phyloP scores from a whole-genome alignment of 176 grass and related monocot species.

The Rhipidocladum racemiflorum region DNA sequence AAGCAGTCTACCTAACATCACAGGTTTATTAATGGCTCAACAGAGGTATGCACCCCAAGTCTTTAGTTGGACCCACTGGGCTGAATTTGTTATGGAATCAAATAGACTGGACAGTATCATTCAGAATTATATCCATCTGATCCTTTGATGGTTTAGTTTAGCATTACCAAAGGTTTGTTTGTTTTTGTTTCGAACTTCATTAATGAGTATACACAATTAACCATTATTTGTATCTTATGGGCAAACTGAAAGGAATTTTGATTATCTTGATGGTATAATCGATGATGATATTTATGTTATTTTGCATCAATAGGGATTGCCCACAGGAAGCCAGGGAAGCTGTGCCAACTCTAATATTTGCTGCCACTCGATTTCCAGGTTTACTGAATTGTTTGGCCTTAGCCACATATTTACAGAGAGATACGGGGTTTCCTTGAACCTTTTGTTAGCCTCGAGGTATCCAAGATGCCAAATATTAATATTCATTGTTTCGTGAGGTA shows the following conservation, averaged over 20 bases:
- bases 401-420: constrained; percentile 54
- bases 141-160: background rate
- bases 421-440: too few relatives aligned
- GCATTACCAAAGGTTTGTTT: background rate
- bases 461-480: too few relatives aligned
- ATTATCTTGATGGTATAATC: background rate
- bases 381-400: constrained; percentile 72
- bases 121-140: background rate
- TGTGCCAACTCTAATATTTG: constrained; percentile 77
- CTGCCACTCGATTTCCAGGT: constrained; percentile 77
- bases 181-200: background rate
- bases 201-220: background rate
- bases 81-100: too few relatives aligned
- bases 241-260: background rate
- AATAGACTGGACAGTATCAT: background rate
- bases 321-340: constrained; percentile 77
- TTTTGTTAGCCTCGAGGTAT: too few relatives aligned
- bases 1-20: background rate
- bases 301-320: constrained; percentile 58
- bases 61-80: background rate
- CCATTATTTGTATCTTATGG: background rate
- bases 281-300: background rate
- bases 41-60: background rate
- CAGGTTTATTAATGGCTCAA: background rate
- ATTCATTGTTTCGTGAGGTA: too few relatives aligned